phyloP scores from a whole-genome alignment of 1,284 basidiomycete species.

The Ceratorhiza oryzae-sativae region DNA sequence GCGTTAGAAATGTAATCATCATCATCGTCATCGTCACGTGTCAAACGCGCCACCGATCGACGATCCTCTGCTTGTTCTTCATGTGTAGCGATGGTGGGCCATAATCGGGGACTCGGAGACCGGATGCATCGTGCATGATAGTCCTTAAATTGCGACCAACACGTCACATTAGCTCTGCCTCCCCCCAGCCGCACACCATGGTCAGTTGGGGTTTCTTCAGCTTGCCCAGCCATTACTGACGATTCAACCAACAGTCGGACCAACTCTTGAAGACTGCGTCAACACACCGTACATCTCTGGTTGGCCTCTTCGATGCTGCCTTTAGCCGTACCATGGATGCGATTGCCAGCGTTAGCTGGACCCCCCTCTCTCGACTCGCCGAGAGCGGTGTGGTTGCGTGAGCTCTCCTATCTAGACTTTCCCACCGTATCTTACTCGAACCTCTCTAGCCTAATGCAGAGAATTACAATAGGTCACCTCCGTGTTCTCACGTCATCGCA shows the following conservation, averaged over 20 bases:
- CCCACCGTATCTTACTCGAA: not conserved
- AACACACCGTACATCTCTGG: conserved; percentile 12
- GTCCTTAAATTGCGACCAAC: not conserved
- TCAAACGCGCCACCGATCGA: not conserved
- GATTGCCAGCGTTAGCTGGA: conserved; percentile 16
- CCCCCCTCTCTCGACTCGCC: conserved; percentile 49
- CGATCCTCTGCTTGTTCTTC: not conserved
- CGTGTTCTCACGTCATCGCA: conserved; percentile 56
- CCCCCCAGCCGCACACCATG: conserved; percentile 3
- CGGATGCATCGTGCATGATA: not conserved
- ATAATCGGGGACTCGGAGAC: not conserved
- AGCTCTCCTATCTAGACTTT: conserved; percentile 41
- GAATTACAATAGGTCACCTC: conserved; percentile 59
- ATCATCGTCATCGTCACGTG: not conserved
- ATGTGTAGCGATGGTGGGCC: conserved; percentile 4
- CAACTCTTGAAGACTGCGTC: conserved; percentile 25
- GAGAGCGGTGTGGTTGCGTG: conserved; percentile 59
- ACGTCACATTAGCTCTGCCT: not conserved
- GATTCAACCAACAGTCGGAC: conserved; percentile 6
- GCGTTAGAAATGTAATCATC: too few relatives aligned
- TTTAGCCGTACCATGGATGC: conserved; percentile 10
- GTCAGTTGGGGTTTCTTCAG: not conserved
- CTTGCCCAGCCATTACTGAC: not conserved
- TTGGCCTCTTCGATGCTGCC: conserved; percentile 12
- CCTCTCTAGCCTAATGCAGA: conserved; percentile 56